These are phyloP conservation scores for Dichomitus squalens DNA, from an alignment of 1,284 basidiomycete species.

Conservation along the genomic window DNA sequence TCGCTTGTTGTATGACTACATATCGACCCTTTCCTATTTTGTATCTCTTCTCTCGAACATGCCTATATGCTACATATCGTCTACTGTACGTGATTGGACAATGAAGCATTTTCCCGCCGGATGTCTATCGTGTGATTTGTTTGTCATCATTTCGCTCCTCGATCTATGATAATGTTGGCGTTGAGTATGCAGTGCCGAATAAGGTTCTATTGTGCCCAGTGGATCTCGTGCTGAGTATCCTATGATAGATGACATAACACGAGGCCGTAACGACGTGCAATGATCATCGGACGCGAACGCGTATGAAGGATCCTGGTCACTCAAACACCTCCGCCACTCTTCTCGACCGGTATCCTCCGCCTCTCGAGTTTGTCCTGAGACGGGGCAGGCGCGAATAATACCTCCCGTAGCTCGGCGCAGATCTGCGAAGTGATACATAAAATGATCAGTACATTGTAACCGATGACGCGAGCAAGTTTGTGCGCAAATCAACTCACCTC, in stretches of 20 bases:
- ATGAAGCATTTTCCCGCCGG: slow-evolving; percentile 8
- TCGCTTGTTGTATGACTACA: slow-evolving; percentile 23
- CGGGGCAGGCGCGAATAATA: slow-evolving; percentile 58
- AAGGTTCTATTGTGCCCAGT: too few relatives aligned
- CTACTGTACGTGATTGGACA: slow-evolving; percentile 16
- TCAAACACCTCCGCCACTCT: slow-evolving; percentile 83
- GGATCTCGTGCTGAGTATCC: too few relatives aligned
- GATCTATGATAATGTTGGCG: neutral
- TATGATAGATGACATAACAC: too few relatives aligned
- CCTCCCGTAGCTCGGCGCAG: slow-evolving; percentile 81
- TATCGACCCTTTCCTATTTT: slow-evolving; percentile 6
- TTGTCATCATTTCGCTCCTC: neutral
- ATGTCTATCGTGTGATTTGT: neutral
- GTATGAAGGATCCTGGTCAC: slow-evolving; percentile 5
- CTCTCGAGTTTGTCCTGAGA: slow-evolving; percentile 45
- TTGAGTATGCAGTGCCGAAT: neutral
- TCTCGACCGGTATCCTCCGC: slow-evolving; percentile 79
- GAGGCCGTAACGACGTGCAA: too few relatives aligned
- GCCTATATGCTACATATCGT: slow-evolving; percentile 19
- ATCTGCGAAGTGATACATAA: slow-evolving; percentile 64
- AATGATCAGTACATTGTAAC: slow-evolving; percentile 11
- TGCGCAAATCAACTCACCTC: slow-evolving; percentile 51
- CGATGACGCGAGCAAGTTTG: neutral
- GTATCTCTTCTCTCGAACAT: slow-evolving; percentile 14
- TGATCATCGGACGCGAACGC: too few relatives aligned